Evolutionary conservation across 106 monocot species (phyloP).

Genomic region (Allium fistulosum): DNA sequence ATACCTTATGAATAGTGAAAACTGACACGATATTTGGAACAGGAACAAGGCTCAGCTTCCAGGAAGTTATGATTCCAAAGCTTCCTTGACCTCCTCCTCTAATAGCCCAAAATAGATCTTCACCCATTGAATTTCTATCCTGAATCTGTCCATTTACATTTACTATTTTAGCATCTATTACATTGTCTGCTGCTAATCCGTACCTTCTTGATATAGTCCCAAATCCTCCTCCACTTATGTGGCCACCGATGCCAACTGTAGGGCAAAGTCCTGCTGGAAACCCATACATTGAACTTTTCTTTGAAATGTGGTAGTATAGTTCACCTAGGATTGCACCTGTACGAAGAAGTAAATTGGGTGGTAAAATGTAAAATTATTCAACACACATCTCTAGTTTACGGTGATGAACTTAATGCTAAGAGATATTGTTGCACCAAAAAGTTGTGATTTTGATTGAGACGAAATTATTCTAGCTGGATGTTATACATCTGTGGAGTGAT

Average conservation of each 20-base stretch:
- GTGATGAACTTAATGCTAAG: no score
- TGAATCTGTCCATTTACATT: constrained; percentile 17
- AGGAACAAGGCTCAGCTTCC: constrained; percentile 29
- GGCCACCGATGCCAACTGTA: constrained; percentile 45
- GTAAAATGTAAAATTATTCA: constrained; percentile 13
- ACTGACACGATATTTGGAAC: constrained; percentile 28
- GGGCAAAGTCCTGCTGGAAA: constrained; percentile 54
- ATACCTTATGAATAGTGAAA: constrained; percentile 23
- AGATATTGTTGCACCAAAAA: no score
- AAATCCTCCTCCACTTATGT: constrained; percentile 57
- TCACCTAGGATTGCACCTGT: constrained; percentile 48
- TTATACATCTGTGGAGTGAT: no score
- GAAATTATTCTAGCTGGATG: no score
- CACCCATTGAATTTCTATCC: constrained; percentile 34
- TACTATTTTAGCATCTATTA: constrained; percentile 42
- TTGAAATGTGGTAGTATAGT: constrained; percentile 29
- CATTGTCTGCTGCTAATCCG: constrained; percentile 57
- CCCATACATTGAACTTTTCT: constrained; percentile 9
- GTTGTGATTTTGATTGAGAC: no score
- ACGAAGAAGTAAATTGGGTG: no score
- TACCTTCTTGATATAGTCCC: constrained; percentile 41
- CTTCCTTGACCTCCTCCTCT: constrained; percentile 52
- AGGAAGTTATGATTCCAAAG: constrained; percentile 45
- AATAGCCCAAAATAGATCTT: constrained; percentile 64
- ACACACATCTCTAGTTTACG: constrained; percentile 3